phyloP scores from a whole-genome alignment of 2,329 filamentous ascomycete species.

The Hyphodiscus sp. region DNA sequence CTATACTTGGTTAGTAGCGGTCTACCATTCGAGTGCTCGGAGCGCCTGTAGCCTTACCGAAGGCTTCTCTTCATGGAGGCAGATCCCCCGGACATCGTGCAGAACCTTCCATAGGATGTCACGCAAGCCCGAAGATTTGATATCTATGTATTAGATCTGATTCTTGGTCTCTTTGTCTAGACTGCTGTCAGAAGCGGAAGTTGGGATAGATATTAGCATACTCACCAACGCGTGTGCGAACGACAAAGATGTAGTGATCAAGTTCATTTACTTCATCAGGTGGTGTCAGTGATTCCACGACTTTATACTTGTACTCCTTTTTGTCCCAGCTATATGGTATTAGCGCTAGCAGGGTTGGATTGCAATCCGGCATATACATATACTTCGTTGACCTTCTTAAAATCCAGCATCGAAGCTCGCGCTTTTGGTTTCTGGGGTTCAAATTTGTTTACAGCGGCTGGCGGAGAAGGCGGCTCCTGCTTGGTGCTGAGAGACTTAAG shows the following conservation, averaged over 20 bases:
- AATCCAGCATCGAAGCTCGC: not conserved
- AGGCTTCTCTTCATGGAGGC: constrained; percentile 3
- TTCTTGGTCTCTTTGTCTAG: constrained; percentile 10
- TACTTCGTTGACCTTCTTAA: not conserved
- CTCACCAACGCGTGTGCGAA: not conserved
- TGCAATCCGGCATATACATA: not conserved
- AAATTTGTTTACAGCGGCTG: no score
- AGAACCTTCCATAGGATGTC: constrained; percentile 29
- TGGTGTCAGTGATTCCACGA: not conserved
- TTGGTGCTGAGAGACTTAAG: not conserved
- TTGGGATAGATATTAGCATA: not conserved
- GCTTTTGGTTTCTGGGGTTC: no score
- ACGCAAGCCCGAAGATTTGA: constrained; percentile 30
- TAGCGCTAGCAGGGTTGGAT: not conserved
- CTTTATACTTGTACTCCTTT: not conserved
- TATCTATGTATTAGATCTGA: constrained; percentile 24
- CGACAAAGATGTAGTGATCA: not conserved
- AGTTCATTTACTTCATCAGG: not conserved
- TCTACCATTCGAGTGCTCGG: no score
- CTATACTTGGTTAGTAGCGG: no score
- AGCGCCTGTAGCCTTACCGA: constrained; percentile 8
- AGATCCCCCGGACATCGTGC: constrained; percentile 17
- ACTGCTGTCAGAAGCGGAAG: not conserved
- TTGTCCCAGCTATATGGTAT: not conserved
- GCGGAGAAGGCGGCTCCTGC: not conserved